Conservation (phyloP, 805 yeast genomes). For the Teunomyces funiuensis region DNA sequence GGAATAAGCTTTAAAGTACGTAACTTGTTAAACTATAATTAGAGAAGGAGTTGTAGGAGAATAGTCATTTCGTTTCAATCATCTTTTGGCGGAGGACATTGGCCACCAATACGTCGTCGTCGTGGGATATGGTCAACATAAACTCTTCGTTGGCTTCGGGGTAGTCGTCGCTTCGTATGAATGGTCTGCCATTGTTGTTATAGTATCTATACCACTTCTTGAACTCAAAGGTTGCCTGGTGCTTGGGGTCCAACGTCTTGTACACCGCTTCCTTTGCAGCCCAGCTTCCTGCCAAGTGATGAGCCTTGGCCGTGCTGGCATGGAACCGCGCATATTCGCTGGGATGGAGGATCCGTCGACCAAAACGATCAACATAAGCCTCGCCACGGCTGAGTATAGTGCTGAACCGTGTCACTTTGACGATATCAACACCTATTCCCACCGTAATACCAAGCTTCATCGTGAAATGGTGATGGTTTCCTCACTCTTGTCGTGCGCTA, state of each 20-base stretch:
- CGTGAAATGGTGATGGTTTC: not conserved
- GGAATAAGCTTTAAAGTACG: slow-evolving; percentile 57
- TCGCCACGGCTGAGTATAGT: slow-evolving; percentile 37
- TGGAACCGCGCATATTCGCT: slow-evolving; percentile 33
- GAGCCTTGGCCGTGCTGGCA: slow-evolving; percentile 15
- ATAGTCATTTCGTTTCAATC: not conserved
- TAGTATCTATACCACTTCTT: slow-evolving; percentile 56
- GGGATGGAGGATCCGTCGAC: slow-evolving; percentile 52
- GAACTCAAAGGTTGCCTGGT: slow-evolving; percentile 56
- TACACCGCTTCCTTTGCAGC: slow-evolving; percentile 73
- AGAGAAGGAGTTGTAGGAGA: too few species aligned
- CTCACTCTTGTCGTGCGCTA: not conserved
- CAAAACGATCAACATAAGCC: slow-evolving; percentile 36
- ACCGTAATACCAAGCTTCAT: slow-evolving; percentile 15
- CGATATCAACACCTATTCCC: slow-evolving; percentile 61
- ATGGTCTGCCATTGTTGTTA: slow-evolving; percentile 45
- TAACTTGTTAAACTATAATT: not conserved
- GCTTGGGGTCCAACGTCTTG: slow-evolving; percentile 51
- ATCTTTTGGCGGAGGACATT: slow-evolving; percentile 48
- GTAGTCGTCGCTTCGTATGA: slow-evolving; percentile 33
- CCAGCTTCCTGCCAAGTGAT: slow-evolving; percentile 58
- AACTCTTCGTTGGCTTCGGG: slow-evolving; percentile 43
- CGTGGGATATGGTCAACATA: slow-evolving; percentile 61
- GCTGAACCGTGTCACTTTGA: slow-evolving; percentile 46
- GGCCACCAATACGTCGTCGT: slow-evolving; percentile 57